Conservation (phyloP, 2,329 filamentous ascomycete species). For the Fusarium sp. region DNA sequence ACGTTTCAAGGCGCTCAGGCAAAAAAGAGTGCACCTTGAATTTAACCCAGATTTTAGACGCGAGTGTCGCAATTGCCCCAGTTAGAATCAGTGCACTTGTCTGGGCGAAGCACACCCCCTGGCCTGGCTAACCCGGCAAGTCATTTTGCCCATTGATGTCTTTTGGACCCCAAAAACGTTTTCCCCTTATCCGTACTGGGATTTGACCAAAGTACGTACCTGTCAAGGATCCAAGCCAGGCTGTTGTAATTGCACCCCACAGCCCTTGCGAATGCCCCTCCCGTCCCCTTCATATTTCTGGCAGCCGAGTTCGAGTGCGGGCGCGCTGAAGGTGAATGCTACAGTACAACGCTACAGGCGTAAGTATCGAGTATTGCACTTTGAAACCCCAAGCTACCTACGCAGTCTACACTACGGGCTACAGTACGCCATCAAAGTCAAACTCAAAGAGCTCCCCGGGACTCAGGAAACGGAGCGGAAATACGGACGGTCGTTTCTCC, state of each 20-base stretch:
- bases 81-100: neutral
- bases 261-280: constrained; percentile 27
- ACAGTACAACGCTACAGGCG: neutral
- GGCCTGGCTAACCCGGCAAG: no score
- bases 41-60: constrained; percentile 30
- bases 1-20: constrained; percentile 22
- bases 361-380: constrained; percentile 7
- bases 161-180: constrained; percentile 24
- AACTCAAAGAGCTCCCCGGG: constrained; percentile 8
- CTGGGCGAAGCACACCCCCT: no score
- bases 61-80: neutral
- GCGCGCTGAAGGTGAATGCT: no score
- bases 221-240: neutral
- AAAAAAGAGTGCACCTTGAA: constrained; percentile 1
- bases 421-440: constrained; percentile 1
- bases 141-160: constrained; percentile 16
- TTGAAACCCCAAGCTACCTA: constrained; percentile 18
- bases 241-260: constrained; percentile 21
- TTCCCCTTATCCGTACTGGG: constrained; percentile 8
- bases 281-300: constrained; percentile 38
- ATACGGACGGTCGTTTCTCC: neutral
- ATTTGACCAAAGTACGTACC: neutral
- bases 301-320: constrained; percentile 21
- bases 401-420: no score
- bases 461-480: constrained; percentile 32